Base-by-base conservation (phyloP, 2,329 filamentous ascomycete species). In the Cladophialophora immunda region DNA sequence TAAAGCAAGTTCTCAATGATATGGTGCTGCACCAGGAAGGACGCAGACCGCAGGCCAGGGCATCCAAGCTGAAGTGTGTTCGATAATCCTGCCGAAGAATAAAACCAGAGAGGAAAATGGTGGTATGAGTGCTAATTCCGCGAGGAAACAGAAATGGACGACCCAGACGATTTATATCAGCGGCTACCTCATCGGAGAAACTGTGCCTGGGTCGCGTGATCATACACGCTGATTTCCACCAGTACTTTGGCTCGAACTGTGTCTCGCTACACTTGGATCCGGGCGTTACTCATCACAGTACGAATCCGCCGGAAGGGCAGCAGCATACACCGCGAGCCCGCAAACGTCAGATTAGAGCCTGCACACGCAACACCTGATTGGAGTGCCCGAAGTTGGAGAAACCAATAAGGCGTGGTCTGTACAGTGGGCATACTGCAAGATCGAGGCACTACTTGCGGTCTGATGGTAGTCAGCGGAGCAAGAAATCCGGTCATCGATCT, bases 281-380 rank as follows among this genome's bases (percentile, higher is more conserved):
- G 17, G 45, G 45, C 9, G 19, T 50, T 50, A 50, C 45, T 25
- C 45, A 50, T 50, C 45, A 25, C 19, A 47, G 6, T 19, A 47
- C 41, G 41, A 47, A 17, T n/a, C n/a, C 22, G n/a, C 41, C 45
- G 11, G 13, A 50, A n/a, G 38, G 38, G 8, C n/a, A 4, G 8
- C 15, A n/a, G n/a, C 1, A 11, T n/a, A 41, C 38, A 3, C n/a
- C 4, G 9, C n/a, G 17, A 61, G 45, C 15, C 29, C 29, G 8
- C 52, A 34, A 56, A 62, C 25, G 34, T 62, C 59, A 62, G 30
- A 62, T 55, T 56, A 62, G 47, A 56, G 50, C 27, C 59, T 17
- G 32, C 27, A 38, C 15, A 15, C 50, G 53, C n/a, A 30, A 19
- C 22, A 32, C 30, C 50, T 45, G 50, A 55, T 55, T 56, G 50